Conservation (phyloP, 306 rosid species). For the Quercus cerris region DNA sequence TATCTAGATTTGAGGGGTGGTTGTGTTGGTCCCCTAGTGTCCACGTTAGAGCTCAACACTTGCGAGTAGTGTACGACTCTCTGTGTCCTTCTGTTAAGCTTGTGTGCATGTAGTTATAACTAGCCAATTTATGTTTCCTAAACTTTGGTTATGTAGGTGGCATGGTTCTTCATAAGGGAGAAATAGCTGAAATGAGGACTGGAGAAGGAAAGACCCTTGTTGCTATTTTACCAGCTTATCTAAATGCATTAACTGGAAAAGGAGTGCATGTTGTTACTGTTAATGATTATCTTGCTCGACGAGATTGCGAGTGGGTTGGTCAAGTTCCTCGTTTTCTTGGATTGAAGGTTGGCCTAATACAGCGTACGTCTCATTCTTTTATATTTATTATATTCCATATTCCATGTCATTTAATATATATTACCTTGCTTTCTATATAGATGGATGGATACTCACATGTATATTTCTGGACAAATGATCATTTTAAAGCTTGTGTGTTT, state of each 20-base stretch:
- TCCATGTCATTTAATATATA: not conserved
- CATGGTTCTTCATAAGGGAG: constrained; percentile 96
- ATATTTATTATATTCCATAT: constrained; percentile 2
- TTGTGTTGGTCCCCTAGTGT: not conserved
- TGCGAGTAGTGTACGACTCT: no score
- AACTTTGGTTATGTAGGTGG: constrained; percentile 60
- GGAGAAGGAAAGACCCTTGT: constrained; percentile 99
- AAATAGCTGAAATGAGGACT: constrained; percentile 97
- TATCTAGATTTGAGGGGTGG: not conserved
- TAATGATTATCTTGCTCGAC: constrained; percentile 90
- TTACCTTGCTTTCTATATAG: not conserved
- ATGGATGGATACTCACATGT: constrained; percentile 1
- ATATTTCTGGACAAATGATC: not conserved
- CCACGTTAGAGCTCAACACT: not conserved
- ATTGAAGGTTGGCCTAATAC: constrained; percentile 99
- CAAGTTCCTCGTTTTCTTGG: constrained; percentile 99
- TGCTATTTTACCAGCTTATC: constrained; percentile 91
- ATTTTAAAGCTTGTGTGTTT: not conserved
- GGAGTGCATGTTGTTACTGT: constrained; percentile 98
- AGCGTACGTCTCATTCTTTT: constrained; percentile 73
- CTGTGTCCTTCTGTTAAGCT: not conserved
- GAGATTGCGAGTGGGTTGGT: constrained; percentile 99
- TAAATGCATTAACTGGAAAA: constrained; percentile 86
- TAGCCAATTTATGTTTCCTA: not conserved
- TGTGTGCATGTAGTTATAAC: not conserved